Evolutionary conservation across 805 yeast genomes (phyloP).

Genomic region (Candida tammaniensis): DNA sequence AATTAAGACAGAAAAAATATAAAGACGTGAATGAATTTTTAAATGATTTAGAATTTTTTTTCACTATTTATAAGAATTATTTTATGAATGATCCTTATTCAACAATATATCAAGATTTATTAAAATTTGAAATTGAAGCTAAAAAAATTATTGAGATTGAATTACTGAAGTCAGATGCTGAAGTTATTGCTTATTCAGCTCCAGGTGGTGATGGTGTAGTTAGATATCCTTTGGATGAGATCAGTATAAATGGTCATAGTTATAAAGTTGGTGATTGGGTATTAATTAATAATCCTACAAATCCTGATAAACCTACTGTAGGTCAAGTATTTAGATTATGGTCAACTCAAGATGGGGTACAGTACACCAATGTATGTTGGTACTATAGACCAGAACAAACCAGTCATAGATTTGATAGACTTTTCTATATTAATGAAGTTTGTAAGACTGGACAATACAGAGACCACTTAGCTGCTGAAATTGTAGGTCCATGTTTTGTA

Average conservation of each 20-base stretch:
- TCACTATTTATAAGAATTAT: conserved; percentile 68
- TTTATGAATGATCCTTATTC: conserved; percentile 52
- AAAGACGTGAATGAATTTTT: conserved; percentile 71
- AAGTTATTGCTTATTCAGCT: conserved; percentile 47
- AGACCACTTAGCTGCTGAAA: conserved; percentile 86
- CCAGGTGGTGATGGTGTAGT: conserved; percentile 48
- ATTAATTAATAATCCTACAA: conserved; percentile 81
- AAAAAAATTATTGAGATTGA: conserved; percentile 61
- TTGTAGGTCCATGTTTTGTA: conserved; percentile 91
- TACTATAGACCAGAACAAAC: conserved; percentile 97
- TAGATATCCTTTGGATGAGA: conserved; percentile 76
- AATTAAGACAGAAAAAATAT: conserved; percentile 83
- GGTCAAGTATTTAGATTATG: conserved; percentile 93
- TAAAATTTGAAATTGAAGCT: conserved; percentile 59
- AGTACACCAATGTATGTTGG: conserved; percentile 96
- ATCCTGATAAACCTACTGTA: conserved; percentile 83
- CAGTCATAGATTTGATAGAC: conserved; percentile 84
- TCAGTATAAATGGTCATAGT: conserved; percentile 65
- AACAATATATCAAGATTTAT: conserved; percentile 58
- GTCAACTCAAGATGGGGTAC: conserved; percentile 80
- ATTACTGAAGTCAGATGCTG: conserved; percentile 77
- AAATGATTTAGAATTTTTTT: conserved; percentile 71
- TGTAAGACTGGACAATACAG: conserved; percentile 96
- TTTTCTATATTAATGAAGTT: conserved; percentile 91
- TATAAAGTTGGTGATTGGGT: conserved; percentile 96